Base-by-base conservation (phyloP, 306 rosid genomes). In the Prunus mongolica region DNA sequence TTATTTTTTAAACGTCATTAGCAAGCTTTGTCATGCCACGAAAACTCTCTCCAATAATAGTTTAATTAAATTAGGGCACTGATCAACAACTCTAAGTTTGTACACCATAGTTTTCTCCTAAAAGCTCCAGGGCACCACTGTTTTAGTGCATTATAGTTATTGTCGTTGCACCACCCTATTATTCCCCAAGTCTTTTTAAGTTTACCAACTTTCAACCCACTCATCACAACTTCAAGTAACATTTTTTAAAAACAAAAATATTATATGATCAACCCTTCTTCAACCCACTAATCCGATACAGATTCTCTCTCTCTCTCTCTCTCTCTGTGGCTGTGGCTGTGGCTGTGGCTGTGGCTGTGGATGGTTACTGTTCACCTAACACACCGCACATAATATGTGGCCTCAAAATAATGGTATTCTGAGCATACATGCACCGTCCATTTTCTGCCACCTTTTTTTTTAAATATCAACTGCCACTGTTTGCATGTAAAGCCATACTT, bases 351-450 rank as follows among this genome's bases (percentile, higher is more conserved):
- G 72, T 12, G 34, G 30, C 55, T 55, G 12, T 9, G 49, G 58
- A 50, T 20, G 76, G 76, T 68, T 47, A 82, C 55, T n/a, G 79
- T 74, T 83, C 82, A 88, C 82, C 87, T 54, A 88, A 77, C 82
- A 72, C 70, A 16, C 24, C 32, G 7, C 24, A 27, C 46, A 61
- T 24, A 20, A 16, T 30, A 81, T 47, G 81, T 56, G 58, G 65
- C 78, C 60, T 65, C 20, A 47, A 18, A 54, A 77, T 13, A 82
- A 57, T 62, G 60, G 24, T 57, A 41, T 45, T 62, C 52, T 19
- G 62, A 80, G 76, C 38, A 34, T 38, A 38, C n/a, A 64, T 58
- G 49, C 6, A 58, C 83, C 73, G 75, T 81, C 84, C 71, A 65
- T 34, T 34, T 34, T 34, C 76, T 61, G 58, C 75, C 66, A 9